A percentile compares a stretch with the other conserved stretches of the same genome.
phyloP scores from a whole-genome alignment of 257 asterid genomes.

The Rehmannia glutinosa region DNA sequence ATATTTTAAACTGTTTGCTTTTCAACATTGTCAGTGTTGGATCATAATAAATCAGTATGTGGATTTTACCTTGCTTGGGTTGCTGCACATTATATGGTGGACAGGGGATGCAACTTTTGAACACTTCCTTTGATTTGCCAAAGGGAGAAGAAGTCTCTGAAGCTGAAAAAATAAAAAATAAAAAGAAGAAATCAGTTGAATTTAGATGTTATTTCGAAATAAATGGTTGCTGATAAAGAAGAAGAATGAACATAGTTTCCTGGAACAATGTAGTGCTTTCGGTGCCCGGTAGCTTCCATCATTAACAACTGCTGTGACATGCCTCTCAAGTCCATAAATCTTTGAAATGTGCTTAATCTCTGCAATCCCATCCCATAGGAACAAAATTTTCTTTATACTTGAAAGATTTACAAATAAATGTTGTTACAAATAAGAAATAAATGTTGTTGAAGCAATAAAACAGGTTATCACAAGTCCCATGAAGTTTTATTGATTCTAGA shows the following conservation, averaged over 20 bases:
- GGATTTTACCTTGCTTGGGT: conserved; percentile 36
- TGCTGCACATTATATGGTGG: conserved; percentile 25
- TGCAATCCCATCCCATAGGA: conserved; percentile 15
- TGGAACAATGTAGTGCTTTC: conserved; percentile 42
- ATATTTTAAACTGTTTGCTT: not conserved
- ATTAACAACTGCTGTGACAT: conserved; percentile 33
- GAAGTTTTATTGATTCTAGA: no score
- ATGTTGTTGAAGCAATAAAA: no score
- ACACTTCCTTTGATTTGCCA: conserved; percentile 7
- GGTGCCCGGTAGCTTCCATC: conserved; percentile 42
- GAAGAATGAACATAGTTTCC: conserved; percentile 32
- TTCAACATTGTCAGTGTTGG: no score
- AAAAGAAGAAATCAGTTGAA: not conserved
- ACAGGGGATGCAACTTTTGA: conserved; percentile 12
- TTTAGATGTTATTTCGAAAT: not conserved
- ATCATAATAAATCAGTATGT: no score
- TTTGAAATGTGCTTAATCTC: conserved; percentile 41
- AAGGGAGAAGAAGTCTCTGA: conserved; percentile 14
- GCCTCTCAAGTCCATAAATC: conserved; percentile 37
- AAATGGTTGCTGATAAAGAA: no score
- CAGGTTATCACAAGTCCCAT: no score
- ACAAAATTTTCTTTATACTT: not conserved
- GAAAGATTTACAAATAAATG: no score
- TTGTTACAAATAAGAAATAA: no score
- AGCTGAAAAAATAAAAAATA: not conserved